Base-by-base conservation (phyloP, 2,329 filamentous ascomycete genomes). In the Balansia obtecta region DNA sequence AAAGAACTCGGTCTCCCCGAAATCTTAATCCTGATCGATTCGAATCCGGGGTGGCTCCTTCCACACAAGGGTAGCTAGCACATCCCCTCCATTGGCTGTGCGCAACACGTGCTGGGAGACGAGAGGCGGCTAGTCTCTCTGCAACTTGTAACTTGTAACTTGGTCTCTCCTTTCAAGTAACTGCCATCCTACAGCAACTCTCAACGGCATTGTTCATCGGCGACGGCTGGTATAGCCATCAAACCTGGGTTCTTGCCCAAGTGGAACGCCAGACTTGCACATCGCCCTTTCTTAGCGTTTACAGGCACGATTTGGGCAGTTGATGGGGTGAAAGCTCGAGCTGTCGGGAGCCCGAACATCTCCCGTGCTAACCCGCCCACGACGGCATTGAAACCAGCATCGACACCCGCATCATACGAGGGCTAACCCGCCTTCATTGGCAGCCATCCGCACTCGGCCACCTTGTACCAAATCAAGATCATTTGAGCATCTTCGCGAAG, bases 251-350 rank as follows among this genome's bases (percentile, higher is more conserved):
- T 37, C 11, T 37, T 15, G 34, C 34, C 18, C 39, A 41, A 41
- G 16, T 41, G 8, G 16, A 41, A 41, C 18, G 9, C 39, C 12
- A 18, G 8, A 16, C n/a, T 20, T 18, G 10, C 3, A 10, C 12
- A n/a, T 41, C 39, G 11, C 16, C 39, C 39, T 18, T 12, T 9
- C 11, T 11, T 11, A 16, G 18, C 3, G 18, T 10, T n/a, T 16
- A 18, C 18, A 12, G 15, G 9, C 37, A 22, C 18, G 8, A 18
- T 18, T 44, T 44, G 10, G 22, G 13, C 27, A 44, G 42, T 22
- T 44, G 42, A 60, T 61, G 60, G 62, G 62, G 54, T 53, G 55
- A 56, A 55, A 56, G 50, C 56, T 58, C 60, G 58, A 56, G 51
- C 48, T 49, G 49, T 46, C 48, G 53, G 49, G 53, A 59, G 53